Base-by-base conservation (phyloP, 78 protist species). In the Monosiga brevicollis region DNA sequence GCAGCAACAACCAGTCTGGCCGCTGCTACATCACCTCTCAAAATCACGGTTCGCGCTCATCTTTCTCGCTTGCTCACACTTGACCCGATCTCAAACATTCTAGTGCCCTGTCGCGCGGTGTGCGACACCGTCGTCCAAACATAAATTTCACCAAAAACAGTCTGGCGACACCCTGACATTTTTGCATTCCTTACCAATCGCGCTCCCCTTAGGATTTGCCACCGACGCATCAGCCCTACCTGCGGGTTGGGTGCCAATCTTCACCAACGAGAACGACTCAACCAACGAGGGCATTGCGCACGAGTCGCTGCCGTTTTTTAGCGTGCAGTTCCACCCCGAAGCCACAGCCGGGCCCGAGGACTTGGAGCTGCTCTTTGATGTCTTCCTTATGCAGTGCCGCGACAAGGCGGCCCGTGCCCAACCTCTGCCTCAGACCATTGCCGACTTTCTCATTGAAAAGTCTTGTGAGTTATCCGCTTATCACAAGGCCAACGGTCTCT, bases 291-390 rank as follows among this genome's bases (percentile, higher is more conserved):
- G 98, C 85, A 84, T 97, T 82, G 43, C 74, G 39, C 96, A 94
- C 87, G 42, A n/a, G 2, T 49, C 86, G 40, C 81, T 85, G 86
- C 98, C 98, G 32, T 91, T 88, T 87, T 96, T 94, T 88, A 43
- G 81, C 72, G 97, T 93, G 36, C 98, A 97, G 92, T 97, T 97
- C 90, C 99, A 97, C 91, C 99, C 99, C 29, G 99, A 97, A 90
- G 95, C 96, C 32, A 23, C 78, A 25, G 95, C 94, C 15, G 99
- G 98, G 39, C 99, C 99, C 35, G 82, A 81, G 40, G 99, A 97
- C 88, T 93, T 98, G 26, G 97, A 91, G 81, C 94, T 86, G 73
- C 92, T 97, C 25, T 95, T 97, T 81, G 95, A 92, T 49, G 83
- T 82, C 81, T 97, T 95, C 82, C 55, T 94, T n/a, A 72, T 70